These are phyloP conservation scores for Curvularia spicifera DNA, from an alignment of 2,329 filamentous ascomycete genomes.

Conservation along the genomic window DNA sequence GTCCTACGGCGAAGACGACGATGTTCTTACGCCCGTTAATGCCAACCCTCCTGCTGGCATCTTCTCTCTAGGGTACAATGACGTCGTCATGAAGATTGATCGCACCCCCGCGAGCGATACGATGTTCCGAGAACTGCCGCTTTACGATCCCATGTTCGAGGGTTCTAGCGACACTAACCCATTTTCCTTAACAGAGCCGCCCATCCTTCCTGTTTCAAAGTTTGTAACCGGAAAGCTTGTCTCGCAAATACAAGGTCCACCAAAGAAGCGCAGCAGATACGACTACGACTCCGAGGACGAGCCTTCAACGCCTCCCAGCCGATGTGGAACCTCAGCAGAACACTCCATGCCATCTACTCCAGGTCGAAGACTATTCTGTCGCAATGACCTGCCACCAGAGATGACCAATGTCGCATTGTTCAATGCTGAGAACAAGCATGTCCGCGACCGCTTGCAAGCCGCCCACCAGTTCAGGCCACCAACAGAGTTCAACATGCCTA, in stretches of 20 bases:
- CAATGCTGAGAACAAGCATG: constrained; percentile 84
- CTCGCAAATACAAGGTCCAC: constrained; percentile 68
- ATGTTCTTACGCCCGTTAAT: constrained; percentile 52
- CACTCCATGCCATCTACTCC: constrained; percentile 52
- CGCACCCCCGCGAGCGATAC: constrained; percentile 77
- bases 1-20: constrained; percentile 49
- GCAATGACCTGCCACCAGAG: constrained; percentile 66
- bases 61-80: constrained; percentile 80
- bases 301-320: constrained; percentile 41
- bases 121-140: constrained; percentile 78
- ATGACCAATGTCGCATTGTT: constrained; percentile 85
- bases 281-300: constrained; percentile 77
- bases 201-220: constrained; percentile 84
- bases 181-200: constrained; percentile 49
- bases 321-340: constrained; percentile 52
- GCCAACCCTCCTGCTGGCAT: constrained; percentile 72
- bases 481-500: constrained; percentile 88
- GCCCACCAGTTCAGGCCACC: constrained; percentile 93
- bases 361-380: constrained; percentile 47
- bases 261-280: constrained; percentile 80
- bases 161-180: constrained; percentile 42
- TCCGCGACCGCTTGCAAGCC: constrained; percentile 87
- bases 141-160: constrained; percentile 65
- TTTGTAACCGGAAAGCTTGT: constrained; percentile 83
- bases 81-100: constrained; percentile 79